A percentile compares a stretch with the other conserved stretches of the same genome.
phyloP scores from a whole-genome alignment of 192 early-diverging fungal species.

The Spinellus fusiger region DNA sequence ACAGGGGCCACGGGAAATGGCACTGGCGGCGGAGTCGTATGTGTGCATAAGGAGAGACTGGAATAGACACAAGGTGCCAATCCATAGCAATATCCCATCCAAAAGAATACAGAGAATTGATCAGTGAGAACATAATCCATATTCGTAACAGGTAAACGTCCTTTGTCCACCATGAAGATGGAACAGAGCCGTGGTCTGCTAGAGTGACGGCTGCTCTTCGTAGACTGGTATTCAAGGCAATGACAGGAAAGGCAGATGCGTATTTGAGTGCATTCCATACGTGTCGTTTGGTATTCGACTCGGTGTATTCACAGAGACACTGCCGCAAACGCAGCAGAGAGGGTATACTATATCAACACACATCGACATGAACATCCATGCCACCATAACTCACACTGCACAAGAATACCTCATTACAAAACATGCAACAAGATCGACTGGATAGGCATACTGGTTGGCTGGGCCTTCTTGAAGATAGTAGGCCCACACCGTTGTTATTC shows the following conservation, averaged over 20 bases:
- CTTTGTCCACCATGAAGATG: conserved; percentile 17
- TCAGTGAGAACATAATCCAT: conserved; percentile 53
- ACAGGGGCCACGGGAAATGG: too few species aligned
- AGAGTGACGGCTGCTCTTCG: conserved; percentile 35
- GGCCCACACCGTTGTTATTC: conserved; percentile 57
- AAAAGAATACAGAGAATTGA: conserved; percentile 91
- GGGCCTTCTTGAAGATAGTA: background rate
- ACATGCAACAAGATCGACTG: background rate
- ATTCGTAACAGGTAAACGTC: conserved; percentile 24
- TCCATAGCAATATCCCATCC: conserved; percentile 96
- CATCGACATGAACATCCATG: too few species aligned
- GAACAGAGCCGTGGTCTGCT: conserved; percentile 17
- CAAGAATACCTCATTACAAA: too few species aligned
- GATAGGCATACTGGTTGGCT: background rate
- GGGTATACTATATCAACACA: conserved; percentile 71
- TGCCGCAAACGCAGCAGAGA: conserved; percentile 74
- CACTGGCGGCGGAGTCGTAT: conserved; percentile 30
- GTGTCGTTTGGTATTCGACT: conserved; percentile 57
- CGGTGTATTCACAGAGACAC: conserved; percentile 69
- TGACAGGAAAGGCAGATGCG: conserved; percentile 74
- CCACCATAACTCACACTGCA: too few species aligned
- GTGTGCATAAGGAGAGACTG: too few species aligned
- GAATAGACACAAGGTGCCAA: conserved; percentile 65
- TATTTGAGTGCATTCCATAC: conserved; percentile 93
- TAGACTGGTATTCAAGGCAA: conserved; percentile 49